Evolutionary conservation across 352 stramenopile genomes (phyloP), one percentile per base, ranked within the genome.

Genomic region (Phytophthora pluvialis): DNA sequence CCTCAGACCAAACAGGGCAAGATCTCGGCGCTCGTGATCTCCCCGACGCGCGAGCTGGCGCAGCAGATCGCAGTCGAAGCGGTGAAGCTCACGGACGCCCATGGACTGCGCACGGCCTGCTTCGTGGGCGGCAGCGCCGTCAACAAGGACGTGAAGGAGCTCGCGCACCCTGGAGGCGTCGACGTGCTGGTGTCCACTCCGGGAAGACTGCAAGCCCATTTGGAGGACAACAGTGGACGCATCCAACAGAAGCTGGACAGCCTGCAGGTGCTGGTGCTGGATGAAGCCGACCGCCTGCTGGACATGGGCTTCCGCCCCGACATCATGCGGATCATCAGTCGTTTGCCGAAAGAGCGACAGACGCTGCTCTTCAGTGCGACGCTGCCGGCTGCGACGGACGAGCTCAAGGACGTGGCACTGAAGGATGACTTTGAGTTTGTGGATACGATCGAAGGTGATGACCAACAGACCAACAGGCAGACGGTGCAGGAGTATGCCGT

Each of bases 341-440:
- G 54, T 12, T 59, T 90, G 44, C 81, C 81, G 12, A 67, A 73
- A 55, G 32, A 84, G 26, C 81, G 96, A 12, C 96, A 99, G 76
- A 99, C 95, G 15, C 80, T 99, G 16, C 78, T 99, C 10, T 99
- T 99, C 66, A 98, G 91, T 29, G 97, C 97, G 40, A 99, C 97
- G 36, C 71, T 99, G 32, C 93, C 96, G 3, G 71, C 70, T 29
- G 85, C 88, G 15, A 84, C 98, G 6, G 75, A 92, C 56, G 68
- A 86, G 29, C 89, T 99, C 21, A 91, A 97, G 67, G 67, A 78
- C 26, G 68, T 98, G 15, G 89, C 93, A 21, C 73, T 99, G 18
- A 78, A 80, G 9, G 58, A 81, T 6, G 70, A 96, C 65, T 98
- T 97, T 61, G 74, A 86, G 28, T 96, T 97, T 64, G 85, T 99